These are phyloP conservation scores for Excoecaria agallocha DNA, from an alignment of 345 rosid genomes.

Conservation along the genomic window DNA sequence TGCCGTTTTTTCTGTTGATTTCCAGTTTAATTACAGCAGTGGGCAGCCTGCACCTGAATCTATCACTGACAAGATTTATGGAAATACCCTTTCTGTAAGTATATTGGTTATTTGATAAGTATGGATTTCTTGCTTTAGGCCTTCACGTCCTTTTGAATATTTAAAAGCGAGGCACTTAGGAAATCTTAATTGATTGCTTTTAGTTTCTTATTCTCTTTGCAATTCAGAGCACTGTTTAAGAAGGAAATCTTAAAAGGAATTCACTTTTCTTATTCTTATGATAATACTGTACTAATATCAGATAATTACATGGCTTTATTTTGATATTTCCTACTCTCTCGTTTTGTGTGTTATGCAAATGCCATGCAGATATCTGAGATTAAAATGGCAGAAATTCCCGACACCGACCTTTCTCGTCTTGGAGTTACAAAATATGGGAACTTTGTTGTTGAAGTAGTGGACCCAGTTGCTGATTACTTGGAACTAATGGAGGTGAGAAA, in stretches of 20 bases:
- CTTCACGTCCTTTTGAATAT: not conserved
- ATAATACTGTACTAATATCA: not conserved
- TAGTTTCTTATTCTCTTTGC: not conserved
- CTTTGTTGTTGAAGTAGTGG: slow-evolving; percentile 80
- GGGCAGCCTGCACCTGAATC: slow-evolving; percentile 96
- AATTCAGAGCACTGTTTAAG: not conserved
- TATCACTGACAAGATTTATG: slow-evolving; percentile 90
- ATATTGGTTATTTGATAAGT: slow-evolving; percentile 15
- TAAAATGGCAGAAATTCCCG: slow-evolving; percentile 79
- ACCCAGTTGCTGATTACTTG: slow-evolving; percentile 86
- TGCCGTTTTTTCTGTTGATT: slow-evolving; percentile 13
- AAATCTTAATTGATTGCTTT: not conserved
- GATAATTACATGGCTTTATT: not conserved
- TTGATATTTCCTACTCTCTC: not conserved
- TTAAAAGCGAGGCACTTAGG: not conserved
- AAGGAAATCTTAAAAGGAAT: not conserved
- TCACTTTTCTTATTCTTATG: not conserved
- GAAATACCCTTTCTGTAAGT: slow-evolving; percentile 95
- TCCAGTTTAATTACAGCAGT: slow-evolving; percentile 87
- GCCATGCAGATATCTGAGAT: slow-evolving; percentile 75
- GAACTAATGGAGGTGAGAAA: slow-evolving; percentile 84
- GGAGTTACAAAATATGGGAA: slow-evolving; percentile 64
- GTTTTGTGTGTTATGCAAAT: slow-evolving; percentile 3
- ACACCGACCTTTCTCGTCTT: slow-evolving; percentile 65
- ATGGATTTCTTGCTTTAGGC: not conserved